A percentile compares a stretch with the other conserved stretches of the same genome.
Evolutionary conservation across 805 yeast species (phyloP).

Genomic region (Wickerhamiella sergipiensis): DNA sequence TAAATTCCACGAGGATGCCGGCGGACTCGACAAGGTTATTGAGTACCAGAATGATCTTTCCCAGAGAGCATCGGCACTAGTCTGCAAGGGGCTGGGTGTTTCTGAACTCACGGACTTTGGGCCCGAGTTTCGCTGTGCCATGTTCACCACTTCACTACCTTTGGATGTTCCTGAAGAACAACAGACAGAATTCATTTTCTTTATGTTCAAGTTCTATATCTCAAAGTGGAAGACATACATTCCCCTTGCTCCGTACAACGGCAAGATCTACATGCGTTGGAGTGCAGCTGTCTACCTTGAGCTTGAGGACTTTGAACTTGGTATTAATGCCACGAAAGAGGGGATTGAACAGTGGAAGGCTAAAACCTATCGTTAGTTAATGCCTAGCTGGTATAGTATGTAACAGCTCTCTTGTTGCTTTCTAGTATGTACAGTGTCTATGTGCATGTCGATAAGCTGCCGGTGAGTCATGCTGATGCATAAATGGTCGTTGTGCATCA

Average conservation of each 20-base stretch:
- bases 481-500: too few species aligned
- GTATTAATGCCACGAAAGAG: conserved; percentile 29
- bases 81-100: conserved; percentile 31
- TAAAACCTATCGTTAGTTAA: neutral
- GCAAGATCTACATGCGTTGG: conserved; percentile 34
- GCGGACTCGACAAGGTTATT: conserved; percentile 43
- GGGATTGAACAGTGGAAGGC: conserved; percentile 22
- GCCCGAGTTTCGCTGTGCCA: conserved; percentile 26
- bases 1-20: conserved; percentile 38
- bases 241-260: conserved; percentile 33
- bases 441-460: too few species aligned
- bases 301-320: conserved; percentile 37
- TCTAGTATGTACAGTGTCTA: too few species aligned
- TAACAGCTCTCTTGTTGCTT: too few species aligned
- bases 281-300: conserved; percentile 51
- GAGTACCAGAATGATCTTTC: conserved; percentile 37
- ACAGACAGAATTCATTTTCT: conserved; percentile 13
- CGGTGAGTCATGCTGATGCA: neutral
- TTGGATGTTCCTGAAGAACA: conserved; percentile 15
- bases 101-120: conserved; percentile 27
- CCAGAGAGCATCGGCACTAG: conserved; percentile 28
- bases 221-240: conserved; percentile 32
- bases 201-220: conserved; percentile 12
- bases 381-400: too few species aligned
- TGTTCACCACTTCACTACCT: conserved; percentile 35